Percentiles rank a stretch among this genome's conserved stretches.
These are phyloP conservation scores for Neurospora sp. DNA, from an alignment of 495 filamentous ascomycete species.

Conservation along the genomic window DNA sequence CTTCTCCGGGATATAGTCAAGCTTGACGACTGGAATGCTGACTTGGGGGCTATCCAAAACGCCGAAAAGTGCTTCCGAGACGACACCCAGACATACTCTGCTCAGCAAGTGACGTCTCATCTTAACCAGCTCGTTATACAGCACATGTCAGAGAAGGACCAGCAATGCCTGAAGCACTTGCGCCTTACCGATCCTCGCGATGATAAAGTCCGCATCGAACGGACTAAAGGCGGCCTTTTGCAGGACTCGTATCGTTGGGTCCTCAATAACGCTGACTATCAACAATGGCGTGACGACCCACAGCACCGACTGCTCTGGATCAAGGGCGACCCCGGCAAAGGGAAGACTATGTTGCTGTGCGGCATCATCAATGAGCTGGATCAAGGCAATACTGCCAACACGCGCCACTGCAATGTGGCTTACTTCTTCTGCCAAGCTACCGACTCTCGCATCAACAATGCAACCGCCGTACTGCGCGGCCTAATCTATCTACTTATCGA, in stretches of 20 bases:
- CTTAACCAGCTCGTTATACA: background rate
- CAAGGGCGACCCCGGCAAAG: too few relatives aligned
- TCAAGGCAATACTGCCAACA: background rate
- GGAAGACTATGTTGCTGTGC: slow-evolving; percentile 22
- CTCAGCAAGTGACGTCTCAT: slow-evolving; percentile 20
- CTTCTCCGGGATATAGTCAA: background rate
- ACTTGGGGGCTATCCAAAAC: background rate
- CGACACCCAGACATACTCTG: background rate
- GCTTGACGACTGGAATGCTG: background rate
- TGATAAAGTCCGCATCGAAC: too few relatives aligned
- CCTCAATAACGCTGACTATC: too few relatives aligned
- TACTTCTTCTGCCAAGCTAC: slow-evolving; percentile 31
- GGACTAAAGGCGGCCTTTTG: too few relatives aligned
- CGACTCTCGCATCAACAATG: slow-evolving; percentile 19
- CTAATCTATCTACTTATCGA: slow-evolving; percentile 21
- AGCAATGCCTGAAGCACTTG: too few relatives aligned
- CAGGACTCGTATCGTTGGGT: too few relatives aligned
- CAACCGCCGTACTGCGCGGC: slow-evolving; percentile 23
- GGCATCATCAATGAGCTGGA: slow-evolving; percentile 32
- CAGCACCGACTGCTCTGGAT: too few relatives aligned
- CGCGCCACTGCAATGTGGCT: slow-evolving; percentile 10
- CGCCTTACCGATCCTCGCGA: too few relatives aligned
- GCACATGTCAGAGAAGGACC: too few relatives aligned
- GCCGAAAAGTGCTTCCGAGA: background rate
- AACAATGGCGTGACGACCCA: too few relatives aligned